Percentiles rank a stretch among this genome's conserved stretches.
phyloP scores from a whole-genome alignment of 2,329 filamentous ascomycete genomes.

The Penicillium fuscoglaucum region DNA sequence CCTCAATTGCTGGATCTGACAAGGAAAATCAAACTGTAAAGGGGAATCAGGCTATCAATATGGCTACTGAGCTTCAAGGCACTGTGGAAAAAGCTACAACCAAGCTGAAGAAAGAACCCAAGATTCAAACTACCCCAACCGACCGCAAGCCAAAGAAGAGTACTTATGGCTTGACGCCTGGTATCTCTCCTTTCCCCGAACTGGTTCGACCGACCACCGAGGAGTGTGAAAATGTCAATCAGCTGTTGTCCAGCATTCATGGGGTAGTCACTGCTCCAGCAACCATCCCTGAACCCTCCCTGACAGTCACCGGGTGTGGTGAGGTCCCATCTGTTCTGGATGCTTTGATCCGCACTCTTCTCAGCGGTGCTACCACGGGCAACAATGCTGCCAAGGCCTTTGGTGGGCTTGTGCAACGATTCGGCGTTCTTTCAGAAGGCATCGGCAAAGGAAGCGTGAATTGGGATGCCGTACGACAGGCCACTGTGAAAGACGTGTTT shows the following conservation, averaged over 20 bases:
- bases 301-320: constrained; percentile 69
- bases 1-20: neutral
- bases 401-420: constrained; percentile 62
- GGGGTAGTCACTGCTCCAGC: constrained; percentile 64
- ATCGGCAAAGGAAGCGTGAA: constrained; percentile 70
- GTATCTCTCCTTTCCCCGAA: constrained; percentile 65
- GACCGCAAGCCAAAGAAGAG: constrained; percentile 24
- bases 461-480: constrained; percentile 68
- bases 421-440: constrained; percentile 62
- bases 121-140: constrained; percentile 5
- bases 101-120: constrained; percentile 8
- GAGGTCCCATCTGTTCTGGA: constrained; percentile 66
- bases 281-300: constrained; percentile 68
- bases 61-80: constrained; percentile 16
- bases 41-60: constrained; percentile 2
- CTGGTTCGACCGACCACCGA: constrained; percentile 64
- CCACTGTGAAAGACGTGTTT: constrained; percentile 61
- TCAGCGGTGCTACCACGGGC: constrained; percentile 62
- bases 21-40: constrained; percentile 16
- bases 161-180: constrained; percentile 56
- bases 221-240: constrained; percentile 69
- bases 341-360: constrained; percentile 61
- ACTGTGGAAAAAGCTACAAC: constrained; percentile 23
- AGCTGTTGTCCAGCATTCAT: constrained; percentile 65
- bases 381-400: constrained; percentile 67